These are phyloP conservation scores for Marasmius fiardii DNA, from an alignment of 1,284 basidiomycete genomes.

Conservation along the genomic window DNA sequence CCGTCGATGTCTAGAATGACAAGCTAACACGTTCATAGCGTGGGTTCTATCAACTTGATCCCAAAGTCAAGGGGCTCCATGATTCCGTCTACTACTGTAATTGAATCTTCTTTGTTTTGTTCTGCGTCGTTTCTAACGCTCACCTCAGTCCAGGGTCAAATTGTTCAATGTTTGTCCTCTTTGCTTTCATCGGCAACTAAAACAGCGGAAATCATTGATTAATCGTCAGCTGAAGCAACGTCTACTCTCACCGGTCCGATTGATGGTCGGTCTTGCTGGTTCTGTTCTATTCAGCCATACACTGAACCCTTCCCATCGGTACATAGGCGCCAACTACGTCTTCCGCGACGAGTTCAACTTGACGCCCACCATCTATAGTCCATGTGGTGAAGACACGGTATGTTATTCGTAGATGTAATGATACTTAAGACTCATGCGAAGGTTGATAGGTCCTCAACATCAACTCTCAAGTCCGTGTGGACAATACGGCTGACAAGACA, in stretches of 20 bases:
- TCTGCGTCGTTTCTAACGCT: not conserved
- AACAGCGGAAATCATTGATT: not conserved
- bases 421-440: not conserved
- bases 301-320: not conserved
- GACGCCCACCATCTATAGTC: conserved; percentile 18
- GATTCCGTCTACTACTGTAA: conserved; percentile 12
- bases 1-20: not conserved
- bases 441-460: not conserved
- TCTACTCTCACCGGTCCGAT: conserved; percentile 11
- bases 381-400: conserved; percentile 18
- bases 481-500: not conserved
- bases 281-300: not conserved
- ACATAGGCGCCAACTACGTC: conserved; percentile 20
- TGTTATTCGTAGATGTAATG: not conserved
- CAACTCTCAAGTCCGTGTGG: not conserved
- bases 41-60: conserved; percentile 10
- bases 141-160: conserved; percentile 9
- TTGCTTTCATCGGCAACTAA: not conserved
- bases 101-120: not conserved
- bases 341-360: conserved; percentile 23
- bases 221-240: conserved; percentile 4
- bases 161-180: conserved; percentile 5
- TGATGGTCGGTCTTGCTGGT: not conserved
- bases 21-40: conserved; percentile 1
- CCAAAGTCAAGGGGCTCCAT: conserved; percentile 9